These are phyloP conservation scores for Basidioascus undulatus DNA, from an alignment of 768 basidiomycete genomes.

Conservation along the genomic window DNA sequence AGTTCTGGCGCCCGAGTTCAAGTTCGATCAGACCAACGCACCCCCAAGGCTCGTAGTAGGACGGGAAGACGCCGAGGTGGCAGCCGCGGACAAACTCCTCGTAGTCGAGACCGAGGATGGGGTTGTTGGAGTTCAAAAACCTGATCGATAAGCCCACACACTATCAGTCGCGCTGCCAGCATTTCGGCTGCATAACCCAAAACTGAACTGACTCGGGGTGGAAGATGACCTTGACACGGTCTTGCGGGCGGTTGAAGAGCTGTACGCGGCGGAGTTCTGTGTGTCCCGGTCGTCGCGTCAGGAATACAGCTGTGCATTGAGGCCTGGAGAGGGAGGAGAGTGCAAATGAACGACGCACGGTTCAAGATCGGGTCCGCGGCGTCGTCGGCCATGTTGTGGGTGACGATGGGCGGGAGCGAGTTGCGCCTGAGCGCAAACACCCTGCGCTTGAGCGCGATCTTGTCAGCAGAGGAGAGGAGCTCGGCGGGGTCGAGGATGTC, in stretches of 20 bases:
- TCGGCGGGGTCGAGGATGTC: slow-evolving; percentile 44
- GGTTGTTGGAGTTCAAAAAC: slow-evolving; percentile 95
- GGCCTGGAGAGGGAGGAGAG: too few species aligned
- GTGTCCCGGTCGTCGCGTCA: too few species aligned
- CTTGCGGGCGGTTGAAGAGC: slow-evolving; percentile 64
- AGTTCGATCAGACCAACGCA: too few species aligned
- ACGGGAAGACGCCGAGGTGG: slow-evolving; percentile 94
- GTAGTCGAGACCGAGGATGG: slow-evolving; percentile 87
- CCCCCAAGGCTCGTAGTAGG: slow-evolving; percentile 90
- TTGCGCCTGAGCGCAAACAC: slow-evolving; percentile 90
- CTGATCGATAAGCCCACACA: too few species aligned
- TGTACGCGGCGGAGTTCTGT: slow-evolving; percentile 81
- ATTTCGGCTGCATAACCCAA: too few species aligned
- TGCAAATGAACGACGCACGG: too few species aligned
- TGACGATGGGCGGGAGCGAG: slow-evolving; percentile 83
- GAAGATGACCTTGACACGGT: slow-evolving; percentile 93
- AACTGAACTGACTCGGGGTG: too few species aligned
- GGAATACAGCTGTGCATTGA: too few species aligned
- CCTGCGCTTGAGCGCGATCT: slow-evolving; percentile 77
- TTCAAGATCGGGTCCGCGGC: slow-evolving; percentile 74
- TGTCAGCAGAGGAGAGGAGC: slow-evolving; percentile 73
- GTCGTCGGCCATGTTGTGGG: slow-evolving; percentile 97
- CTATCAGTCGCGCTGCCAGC: too few species aligned
- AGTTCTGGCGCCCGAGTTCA: too few species aligned
- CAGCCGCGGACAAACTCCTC: slow-evolving; percentile 98